These are phyloP conservation scores for Picea abies DNA, from an alignment of 83 land plant genomes.

Conservation along the genomic window DNA sequence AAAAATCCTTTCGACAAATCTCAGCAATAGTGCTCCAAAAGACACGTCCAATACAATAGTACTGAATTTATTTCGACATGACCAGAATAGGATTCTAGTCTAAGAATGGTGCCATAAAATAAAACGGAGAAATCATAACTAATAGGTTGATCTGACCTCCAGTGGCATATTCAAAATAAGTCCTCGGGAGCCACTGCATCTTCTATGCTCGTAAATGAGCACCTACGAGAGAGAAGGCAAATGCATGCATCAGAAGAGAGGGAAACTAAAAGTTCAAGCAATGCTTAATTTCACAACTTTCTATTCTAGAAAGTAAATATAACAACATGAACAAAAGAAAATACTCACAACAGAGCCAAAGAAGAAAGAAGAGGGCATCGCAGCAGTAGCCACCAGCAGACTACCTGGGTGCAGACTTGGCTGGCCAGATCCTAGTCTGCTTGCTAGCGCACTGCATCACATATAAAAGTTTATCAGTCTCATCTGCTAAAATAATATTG, in stretches of 20 bases:
- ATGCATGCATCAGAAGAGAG: not conserved
- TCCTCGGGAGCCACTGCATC: constrained; percentile 53
- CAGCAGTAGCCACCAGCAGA: constrained; percentile 45
- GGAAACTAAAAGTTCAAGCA: not conserved
- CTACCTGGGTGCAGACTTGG: constrained; percentile 39
- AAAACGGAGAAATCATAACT: not conserved
- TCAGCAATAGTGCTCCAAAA: not conserved
- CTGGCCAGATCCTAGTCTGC: constrained; percentile 30
- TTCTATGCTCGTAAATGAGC: constrained; percentile 41
- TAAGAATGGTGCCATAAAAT: constrained; percentile 12
- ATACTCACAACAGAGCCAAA: constrained; percentile 41
- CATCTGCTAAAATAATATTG: not conserved
- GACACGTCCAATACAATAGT: not conserved
- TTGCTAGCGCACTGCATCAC: constrained; percentile 29
- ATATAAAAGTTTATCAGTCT: not conserved
- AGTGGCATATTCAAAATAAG: constrained; percentile 37
- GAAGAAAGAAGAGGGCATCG: constrained; percentile 46
- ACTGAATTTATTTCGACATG: not conserved
- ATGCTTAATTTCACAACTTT: not conserved
- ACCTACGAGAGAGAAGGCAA: constrained; percentile 22
- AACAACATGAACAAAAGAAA: not conserved
- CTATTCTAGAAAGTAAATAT: not conserved
- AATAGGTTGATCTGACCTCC: constrained; percentile 22
- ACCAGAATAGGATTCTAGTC: constrained; percentile 7
- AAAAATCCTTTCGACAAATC: not conserved